Percentiles rank a stretch among this genome's conserved stretches.
Conservation (phyloP, 306 rosid genomes). For the Nissolia schottii region DNA sequence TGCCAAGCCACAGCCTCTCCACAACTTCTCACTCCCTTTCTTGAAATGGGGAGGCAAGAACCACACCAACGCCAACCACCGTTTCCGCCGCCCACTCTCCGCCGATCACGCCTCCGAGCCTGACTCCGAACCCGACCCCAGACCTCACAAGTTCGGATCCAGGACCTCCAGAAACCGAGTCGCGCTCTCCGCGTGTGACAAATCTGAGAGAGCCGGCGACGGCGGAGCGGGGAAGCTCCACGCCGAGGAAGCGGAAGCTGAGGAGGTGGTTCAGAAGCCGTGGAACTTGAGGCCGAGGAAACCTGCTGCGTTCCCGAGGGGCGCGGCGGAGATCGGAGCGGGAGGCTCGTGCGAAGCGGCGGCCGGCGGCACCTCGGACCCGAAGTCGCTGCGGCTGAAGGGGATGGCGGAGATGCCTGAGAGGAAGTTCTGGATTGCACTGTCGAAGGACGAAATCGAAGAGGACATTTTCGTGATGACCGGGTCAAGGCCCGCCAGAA, state of each 20-base stretch:
- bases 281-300: slow-evolving; percentile 81
- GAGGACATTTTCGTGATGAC: slow-evolving; percentile 89
- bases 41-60: slow-evolving; percentile 78
- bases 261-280: slow-evolving; percentile 41
- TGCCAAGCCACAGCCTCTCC: slow-evolving; percentile 80
- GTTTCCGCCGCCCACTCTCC: slow-evolving; percentile 45
- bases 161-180: slow-evolving; percentile 59
- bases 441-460: slow-evolving; percentile 90
- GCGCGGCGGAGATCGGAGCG: slow-evolving; percentile 13
- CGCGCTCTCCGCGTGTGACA: slow-evolving; percentile 28
- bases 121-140: slow-evolving; percentile 38
- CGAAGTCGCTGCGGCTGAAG: slow-evolving; percentile 77
- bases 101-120: slow-evolving; percentile 39
- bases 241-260: slow-evolving; percentile 29
- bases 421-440: slow-evolving; percentile 93
- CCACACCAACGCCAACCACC: slow-evolving; percentile 48
- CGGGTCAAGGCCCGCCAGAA: slow-evolving; percentile 82
- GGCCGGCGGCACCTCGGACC: not conserved
- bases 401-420: slow-evolving; percentile 53
- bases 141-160: slow-evolving; percentile 49
- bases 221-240: not conserved
- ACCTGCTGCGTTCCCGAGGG: slow-evolving; percentile 31
- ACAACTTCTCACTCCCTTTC: slow-evolving; percentile 77
- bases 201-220: not conserved
- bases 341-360: slow-evolving; percentile 24